Evolutionary conservation across 2,329 filamentous ascomycete species (phyloP), one percentile per base, ranked within the genome.

Genomic region (Remersonia thermophila): DNA sequence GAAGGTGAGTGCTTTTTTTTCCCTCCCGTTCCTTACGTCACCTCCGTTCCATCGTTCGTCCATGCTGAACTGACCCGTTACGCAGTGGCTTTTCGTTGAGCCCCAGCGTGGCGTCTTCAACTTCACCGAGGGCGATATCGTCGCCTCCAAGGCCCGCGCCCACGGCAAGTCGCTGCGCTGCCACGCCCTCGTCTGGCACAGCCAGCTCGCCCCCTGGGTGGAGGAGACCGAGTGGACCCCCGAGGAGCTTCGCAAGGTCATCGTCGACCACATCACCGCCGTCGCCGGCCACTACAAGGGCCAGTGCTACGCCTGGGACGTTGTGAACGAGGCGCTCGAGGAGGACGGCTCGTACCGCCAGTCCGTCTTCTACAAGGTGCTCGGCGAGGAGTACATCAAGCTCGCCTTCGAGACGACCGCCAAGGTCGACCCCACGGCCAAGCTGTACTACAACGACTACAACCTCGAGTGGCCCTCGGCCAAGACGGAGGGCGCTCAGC

Each of bases 371-470:
- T 65, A 65, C 51, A 50, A 63, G 15, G 58, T 62, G 17, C 61
- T 74, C 15, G 71, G 71, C 7, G 56, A 60, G 13, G 59, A 61
- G 3, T 77, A 69, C 52, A 63, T 76, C 49, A 59, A 61, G 33
- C 55, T 68, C n/a, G 69, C 70, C 2, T 74, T 75, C 54, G 45
- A 54, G 6, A 63, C 65, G 6, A 65, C 67, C 2, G 58, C 64
- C 12, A 58, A 61, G 27, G 63, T 64, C 1, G 64, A 66, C 36
- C 65, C 65, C 0, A 47, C 53, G 0, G 67, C 66, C 10, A 73
- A 70, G 53, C 56, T 77, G 2, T 76, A 73, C 52, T 72, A 71
- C 57, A 76, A 76, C 53, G 71, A 75, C 51, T 76, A 73, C 56
- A 67, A 62, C 55, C 68, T 77, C 42, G 75, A 79, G 53, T 43